phyloP scores from a whole-genome alignment of 192 early-diverging fungal genomes.

The Coemansia sp. region DNA sequence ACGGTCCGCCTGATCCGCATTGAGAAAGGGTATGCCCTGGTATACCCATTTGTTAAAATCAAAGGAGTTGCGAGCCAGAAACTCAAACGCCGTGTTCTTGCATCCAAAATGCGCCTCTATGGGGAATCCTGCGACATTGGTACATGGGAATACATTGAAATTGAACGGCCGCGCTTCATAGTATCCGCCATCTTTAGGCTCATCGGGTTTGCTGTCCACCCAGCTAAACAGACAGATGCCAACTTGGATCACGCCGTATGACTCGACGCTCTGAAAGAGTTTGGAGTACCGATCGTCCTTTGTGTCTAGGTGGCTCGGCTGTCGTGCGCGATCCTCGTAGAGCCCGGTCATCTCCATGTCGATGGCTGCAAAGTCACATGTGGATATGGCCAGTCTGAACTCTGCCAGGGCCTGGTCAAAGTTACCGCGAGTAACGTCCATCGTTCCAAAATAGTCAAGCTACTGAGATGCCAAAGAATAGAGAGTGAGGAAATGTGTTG shows the following conservation, averaged over 20 bases:
- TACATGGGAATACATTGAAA: constrained; percentile 81
- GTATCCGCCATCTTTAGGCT: constrained; percentile 21
- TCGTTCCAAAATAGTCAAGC: constrained; percentile 1
- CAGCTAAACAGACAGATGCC: constrained; percentile 86
- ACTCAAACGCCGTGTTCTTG: constrained; percentile 66
- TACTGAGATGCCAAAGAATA: not conserved
- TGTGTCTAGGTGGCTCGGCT: constrained; percentile 53
- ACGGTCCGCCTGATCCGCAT: constrained; percentile 20
- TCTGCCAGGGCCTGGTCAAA: constrained; percentile 31
- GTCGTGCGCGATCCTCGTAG: constrained; percentile 31
- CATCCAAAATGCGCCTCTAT: constrained; percentile 47
- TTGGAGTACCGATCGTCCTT: constrained; percentile 62
- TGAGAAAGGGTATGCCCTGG: constrained; percentile 73
- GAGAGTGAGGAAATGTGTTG: not conserved
- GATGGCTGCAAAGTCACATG: constrained; percentile 48
- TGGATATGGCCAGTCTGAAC: constrained; percentile 25
- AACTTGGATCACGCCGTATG: constrained; percentile 72
- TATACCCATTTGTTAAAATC: constrained; percentile 90
- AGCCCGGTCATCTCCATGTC: constrained; percentile 56
- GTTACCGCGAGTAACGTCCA: constrained; percentile 48
- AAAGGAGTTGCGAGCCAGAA: constrained; percentile 75
- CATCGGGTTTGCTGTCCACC: constrained; percentile 26
- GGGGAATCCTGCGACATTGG: constrained; percentile 22
- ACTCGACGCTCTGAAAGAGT: constrained; percentile 51
- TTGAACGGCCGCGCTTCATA: constrained; percentile 86